Base-by-base conservation (phyloP, 306 rosid genomes). In the Dryas drummondii region DNA sequence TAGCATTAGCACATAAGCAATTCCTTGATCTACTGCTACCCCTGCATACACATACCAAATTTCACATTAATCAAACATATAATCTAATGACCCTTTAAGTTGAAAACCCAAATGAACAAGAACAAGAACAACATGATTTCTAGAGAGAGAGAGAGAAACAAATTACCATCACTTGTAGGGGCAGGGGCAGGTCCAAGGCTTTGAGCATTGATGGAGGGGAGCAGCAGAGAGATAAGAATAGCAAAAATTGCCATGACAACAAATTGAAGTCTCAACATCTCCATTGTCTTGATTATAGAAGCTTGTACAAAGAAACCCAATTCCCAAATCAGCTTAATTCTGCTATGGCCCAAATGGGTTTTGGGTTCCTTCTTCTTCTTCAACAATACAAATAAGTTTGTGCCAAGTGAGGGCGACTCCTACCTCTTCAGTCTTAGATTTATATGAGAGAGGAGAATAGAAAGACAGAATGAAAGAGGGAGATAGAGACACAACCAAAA, bases 161-260 rank as follows among this genome's bases (percentile, higher is more conserved):
- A 78, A 32, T 32, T 32, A 91, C 96, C 93, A 75, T 88, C 93
- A 73, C 90, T 88, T 0, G 93, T 60, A 26, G 91, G 96, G 55
- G 90, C 76, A 70, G 89, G 91, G n/a, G 94, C 87, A 37, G 96
- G 93, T 37, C 88, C 84, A 77, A 78, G 80, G 62, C 72, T 60
- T 66, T 91, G 80, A 77, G 89, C 91, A 84, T 80, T 79, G 70
- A 82, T 72, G 75, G 91, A 81, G 65, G 91, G 87, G 1, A 75
- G 64, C 9, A 75, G 67, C 45, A 77, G 79, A 47, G 86, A 69
- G 75, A 91, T 50, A 69, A 78, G 80, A 73, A 87, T 70, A 44
- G 82, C 84, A 4, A 78, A 2, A 79, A 78, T 52, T 7, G 86
- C 73, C 85, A 85, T 72, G 0, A 71, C 66, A 13, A 88, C 75